phyloP scores from a whole-genome alignment of 169 alveolate species.

The Plasmodium chabaudi region DNA sequence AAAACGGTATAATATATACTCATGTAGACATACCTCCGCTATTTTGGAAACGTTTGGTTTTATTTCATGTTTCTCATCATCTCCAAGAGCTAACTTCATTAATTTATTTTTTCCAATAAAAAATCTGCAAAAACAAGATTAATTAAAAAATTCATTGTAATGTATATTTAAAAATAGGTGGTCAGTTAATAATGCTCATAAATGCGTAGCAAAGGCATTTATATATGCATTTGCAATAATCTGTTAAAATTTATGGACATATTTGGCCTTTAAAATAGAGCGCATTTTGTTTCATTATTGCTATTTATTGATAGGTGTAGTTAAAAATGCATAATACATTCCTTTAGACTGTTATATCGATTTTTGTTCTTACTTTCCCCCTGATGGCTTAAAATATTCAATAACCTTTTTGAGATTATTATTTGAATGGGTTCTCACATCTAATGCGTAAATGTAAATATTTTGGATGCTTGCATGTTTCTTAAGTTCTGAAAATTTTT shows the following conservation, averaged over 20 bases:
- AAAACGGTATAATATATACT: too few relatives aligned
- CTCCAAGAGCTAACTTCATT: conserved; percentile 69
- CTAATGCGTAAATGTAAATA: conserved; percentile 52
- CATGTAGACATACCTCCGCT: conserved; percentile 35
- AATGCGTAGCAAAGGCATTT: too few relatives aligned
- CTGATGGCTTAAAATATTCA: conserved; percentile 63
- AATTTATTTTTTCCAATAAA: conserved; percentile 74
- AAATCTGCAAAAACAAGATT: conserved; percentile 13
- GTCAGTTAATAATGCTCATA: too few relatives aligned
- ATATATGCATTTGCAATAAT: too few relatives aligned
- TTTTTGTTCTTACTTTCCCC: conserved; percentile 36
- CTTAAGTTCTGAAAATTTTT: conserved; percentile 35
- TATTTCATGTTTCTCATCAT: conserved; percentile 23
- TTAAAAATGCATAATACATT: too few relatives aligned
- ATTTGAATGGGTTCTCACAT: conserved; percentile 64
- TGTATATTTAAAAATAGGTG: neutral
- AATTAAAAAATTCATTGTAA: neutral
- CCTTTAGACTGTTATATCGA: neutral
- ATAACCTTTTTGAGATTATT: conserved; percentile 61
- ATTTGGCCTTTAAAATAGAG: too few relatives aligned
- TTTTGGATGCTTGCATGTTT: conserved; percentile 51
- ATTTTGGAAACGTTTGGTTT: conserved; percentile 53
- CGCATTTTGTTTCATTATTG: too few relatives aligned
- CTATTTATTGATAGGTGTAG: too few relatives aligned
- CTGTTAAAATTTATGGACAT: too few relatives aligned